phyloP scores from a whole-genome alignment of 306 rosid species.

The Mimosa bimucronata region DNA sequence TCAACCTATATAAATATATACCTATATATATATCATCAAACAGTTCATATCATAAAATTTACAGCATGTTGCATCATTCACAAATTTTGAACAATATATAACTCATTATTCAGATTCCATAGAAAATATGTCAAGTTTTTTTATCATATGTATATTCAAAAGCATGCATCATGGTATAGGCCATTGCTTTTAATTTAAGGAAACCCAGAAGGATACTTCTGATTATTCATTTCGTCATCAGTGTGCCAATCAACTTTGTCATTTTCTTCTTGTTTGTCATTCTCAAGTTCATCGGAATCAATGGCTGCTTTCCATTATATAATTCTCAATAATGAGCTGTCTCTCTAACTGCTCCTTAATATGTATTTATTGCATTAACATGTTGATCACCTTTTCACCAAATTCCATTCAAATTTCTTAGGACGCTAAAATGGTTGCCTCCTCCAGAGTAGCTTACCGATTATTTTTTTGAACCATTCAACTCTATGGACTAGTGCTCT shows the following conservation, averaged over 20 bases:
- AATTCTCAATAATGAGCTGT: constrained; percentile 30
- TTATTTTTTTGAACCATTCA: not conserved
- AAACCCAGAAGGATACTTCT: constrained; percentile 17
- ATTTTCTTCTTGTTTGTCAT: constrained; percentile 24
- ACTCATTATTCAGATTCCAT: not conserved
- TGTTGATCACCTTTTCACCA: constrained; percentile 46
- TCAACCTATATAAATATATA: not conserved
- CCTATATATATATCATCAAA: not conserved
- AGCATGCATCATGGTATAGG: not conserved
- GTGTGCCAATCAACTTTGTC: constrained; percentile 38
- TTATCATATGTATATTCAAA: not conserved
- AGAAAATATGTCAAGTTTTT: not conserved
- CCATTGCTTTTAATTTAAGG: not conserved
- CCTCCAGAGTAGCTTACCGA: not conserved
- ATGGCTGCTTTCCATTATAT: constrained; percentile 17
- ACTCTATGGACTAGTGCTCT: not conserved
- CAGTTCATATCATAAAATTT: not conserved
- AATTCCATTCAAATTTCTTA: not conserved
- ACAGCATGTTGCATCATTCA: not conserved
- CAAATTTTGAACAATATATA: not conserved
- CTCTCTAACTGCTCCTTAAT: constrained; percentile 46
- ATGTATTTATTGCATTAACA: not conserved
- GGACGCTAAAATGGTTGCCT: not conserved
- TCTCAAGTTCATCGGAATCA: not conserved
- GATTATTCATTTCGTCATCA: constrained; percentile 3